Evolutionary conservation across 768 basidiomycete genomes (phyloP).

Genomic region (Pulveroboletus sp.): DNA sequence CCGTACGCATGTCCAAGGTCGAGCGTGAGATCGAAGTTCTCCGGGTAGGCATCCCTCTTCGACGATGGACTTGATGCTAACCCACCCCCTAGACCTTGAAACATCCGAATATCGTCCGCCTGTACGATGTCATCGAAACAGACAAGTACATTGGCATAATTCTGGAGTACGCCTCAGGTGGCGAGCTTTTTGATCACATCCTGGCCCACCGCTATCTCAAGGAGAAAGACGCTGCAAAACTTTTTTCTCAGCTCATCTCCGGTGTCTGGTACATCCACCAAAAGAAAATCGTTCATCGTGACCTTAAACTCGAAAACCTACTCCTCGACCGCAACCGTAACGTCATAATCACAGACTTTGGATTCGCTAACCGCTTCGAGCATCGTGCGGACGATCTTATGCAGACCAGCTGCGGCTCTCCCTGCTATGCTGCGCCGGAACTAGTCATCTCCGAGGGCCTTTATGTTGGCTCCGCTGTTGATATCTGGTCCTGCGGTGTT

Average conservation of each 20-base stretch:
- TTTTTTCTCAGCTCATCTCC: constrained; percentile 97
- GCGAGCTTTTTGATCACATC: constrained; percentile 98
- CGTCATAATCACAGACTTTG: constrained; percentile 99
- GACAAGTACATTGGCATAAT: constrained; percentile 99
- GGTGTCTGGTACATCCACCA: constrained; percentile 99
- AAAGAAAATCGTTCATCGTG: constrained; percentile 98
- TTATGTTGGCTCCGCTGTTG: constrained; percentile 95
- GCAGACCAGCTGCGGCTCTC: constrained; percentile 96
- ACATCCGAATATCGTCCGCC: constrained; percentile 96
- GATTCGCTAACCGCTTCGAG: constrained; percentile 97
- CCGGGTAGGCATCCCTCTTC: constrained; percentile 51
- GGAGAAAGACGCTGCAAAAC: constrained; percentile 89
- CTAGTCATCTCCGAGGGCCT: constrained; percentile 95
- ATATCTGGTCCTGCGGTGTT: constrained; percentile 96
- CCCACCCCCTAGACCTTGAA: constrained; percentile 68
- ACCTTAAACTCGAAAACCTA: constrained; percentile 97
- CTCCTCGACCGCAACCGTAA: constrained; percentile 96
- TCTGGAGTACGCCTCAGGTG: constrained; percentile 96
- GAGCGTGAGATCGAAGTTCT: constrained; percentile 97
- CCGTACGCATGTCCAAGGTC: constrained; percentile 88
- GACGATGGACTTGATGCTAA: constrained; percentile 4
- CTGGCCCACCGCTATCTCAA: constrained; percentile 94
- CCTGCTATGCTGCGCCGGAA: constrained; percentile 98
- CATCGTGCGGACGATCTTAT: constrained; percentile 91
- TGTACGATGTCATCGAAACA: constrained; percentile 98